A percentile compares a stretch with the other conserved stretches of the same genome.
Evolutionary conservation across 148 eudicot genomes (phyloP).

Genomic region (Vaccinium corymbosum): DNA sequence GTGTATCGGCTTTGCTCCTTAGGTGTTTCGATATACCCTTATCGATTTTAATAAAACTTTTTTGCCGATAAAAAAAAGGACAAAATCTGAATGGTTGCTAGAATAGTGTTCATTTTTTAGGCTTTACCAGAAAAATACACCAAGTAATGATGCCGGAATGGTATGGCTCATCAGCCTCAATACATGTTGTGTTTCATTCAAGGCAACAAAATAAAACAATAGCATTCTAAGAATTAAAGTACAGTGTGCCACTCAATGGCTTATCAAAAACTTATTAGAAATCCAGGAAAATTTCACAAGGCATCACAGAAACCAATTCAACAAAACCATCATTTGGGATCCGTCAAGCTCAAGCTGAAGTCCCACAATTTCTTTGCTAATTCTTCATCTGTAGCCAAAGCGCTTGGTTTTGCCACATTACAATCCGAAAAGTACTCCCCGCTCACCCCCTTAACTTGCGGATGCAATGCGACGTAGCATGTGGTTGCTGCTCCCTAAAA

Average conservation of each 20-base stretch:
- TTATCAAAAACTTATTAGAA: not conserved
- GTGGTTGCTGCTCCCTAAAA: conserved; percentile 74
- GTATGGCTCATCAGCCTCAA: no score
- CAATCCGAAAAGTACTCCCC: conserved; percentile 57
- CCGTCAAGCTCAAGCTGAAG: conserved; percentile 36
- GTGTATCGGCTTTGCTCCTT: no score
- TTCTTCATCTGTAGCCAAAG: conserved; percentile 36
- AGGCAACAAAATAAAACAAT: not conserved
- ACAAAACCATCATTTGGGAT: not conserved
- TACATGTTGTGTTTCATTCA: not conserved
- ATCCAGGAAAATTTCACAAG: not conserved
- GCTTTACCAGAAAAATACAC: no score
- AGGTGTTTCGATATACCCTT: no score
- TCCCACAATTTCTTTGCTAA: conserved; percentile 63
- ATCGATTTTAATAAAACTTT: no score
- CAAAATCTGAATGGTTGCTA: no score
- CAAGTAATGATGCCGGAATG: no score
- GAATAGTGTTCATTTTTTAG: no score
- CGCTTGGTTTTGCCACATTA: conserved; percentile 39
- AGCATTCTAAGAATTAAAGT: not conserved
- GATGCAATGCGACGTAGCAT: conserved; percentile 20
- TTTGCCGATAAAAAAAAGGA: no score
- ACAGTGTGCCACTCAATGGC: not conserved
- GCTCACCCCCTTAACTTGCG: conserved; percentile 43
- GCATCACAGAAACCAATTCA: not conserved